phyloP scores from a whole-genome alignment of 768 basidiomycete genomes.

The Arthromyces matolae region DNA sequence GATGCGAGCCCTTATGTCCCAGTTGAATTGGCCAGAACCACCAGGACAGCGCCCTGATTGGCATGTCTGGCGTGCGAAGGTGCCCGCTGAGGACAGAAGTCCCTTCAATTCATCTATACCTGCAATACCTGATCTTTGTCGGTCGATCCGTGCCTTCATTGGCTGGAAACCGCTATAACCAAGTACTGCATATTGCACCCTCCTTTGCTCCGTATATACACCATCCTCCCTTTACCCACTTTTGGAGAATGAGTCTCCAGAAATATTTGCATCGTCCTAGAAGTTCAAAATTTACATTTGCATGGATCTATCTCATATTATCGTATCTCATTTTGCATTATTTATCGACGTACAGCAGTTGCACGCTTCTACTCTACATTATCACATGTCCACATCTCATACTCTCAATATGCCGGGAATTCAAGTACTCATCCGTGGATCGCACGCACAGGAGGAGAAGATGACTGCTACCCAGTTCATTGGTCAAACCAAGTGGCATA shows the following conservation, averaged over 20 bases:
- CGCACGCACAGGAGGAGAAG: too few relatives aligned
- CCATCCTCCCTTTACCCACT: neutral
- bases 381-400: neutral
- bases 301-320: neutral
- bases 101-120: neutral
- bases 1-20: slow-evolving; percentile 48
- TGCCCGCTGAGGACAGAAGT: slow-evolving; percentile 8
- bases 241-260: too few relatives aligned
- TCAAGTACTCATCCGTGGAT: too few relatives aligned
- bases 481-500: too few relatives aligned
- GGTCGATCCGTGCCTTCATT: slow-evolving; percentile 55
- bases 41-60: slow-evolving; percentile 46
- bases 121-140: slow-evolving; percentile 30
- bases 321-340: slow-evolving; percentile 11
- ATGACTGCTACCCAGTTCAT: too few relatives aligned
- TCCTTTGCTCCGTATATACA: too few relatives aligned
- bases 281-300: neutral
- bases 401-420: neutral
- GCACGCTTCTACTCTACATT: neutral
- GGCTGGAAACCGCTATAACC: slow-evolving; percentile 36
- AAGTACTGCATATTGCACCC: too few relatives aligned
- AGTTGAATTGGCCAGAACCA: slow-evolving; percentile 52
- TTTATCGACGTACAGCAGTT: slow-evolving; percentile 1
- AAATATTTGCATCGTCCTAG: too few relatives aligned
- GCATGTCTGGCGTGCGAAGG: slow-evolving; percentile 48